Evolutionary conservation across 768 basidiomycete genomes (phyloP), one percentile per base, ranked within the genome.

Genomic region (Tricholoma matsutake): DNA sequence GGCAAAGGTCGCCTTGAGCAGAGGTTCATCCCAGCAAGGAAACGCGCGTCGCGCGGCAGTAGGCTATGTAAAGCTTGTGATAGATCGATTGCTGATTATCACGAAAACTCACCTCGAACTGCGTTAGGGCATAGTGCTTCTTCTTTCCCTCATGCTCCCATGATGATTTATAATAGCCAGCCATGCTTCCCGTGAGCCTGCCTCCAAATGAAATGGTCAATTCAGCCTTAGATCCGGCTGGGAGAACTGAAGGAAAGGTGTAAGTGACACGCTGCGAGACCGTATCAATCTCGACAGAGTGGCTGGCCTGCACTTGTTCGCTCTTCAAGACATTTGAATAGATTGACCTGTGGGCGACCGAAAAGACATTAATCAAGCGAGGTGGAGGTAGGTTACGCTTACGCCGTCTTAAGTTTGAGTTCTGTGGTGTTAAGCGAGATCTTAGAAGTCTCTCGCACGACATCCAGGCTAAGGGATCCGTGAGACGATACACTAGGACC

Each of bases 1-100:
- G 0, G 82, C 68, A 69, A 88, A 92, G 2, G 88, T 94, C 0
- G 94, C 89, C 72, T 97, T 98, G 66, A 96, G 79, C 37, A 85
- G 80, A n/a, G 96, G 96, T 69, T 97, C 95, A 70, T 97, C 96
- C 92, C 92, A 96, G 77, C 89, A 92, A 25, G 92, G 92, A 72
- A 93, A 91, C 5, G 89, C 86, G 39, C 85, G 82, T 53, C 95
- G 80, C 8, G 96, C 95, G 61, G 87, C 87, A 39, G 92, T 96
- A 37, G 95, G 87, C 88, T 96, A 64, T 14, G 39, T 28, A 43
- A 43, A 43, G 28, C 37, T 45, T 57, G 28, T 49, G 7, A 32
- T 31, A 32, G 32, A 31, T 10, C 49, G 51, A 47, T 62, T 20
- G 56, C 37, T 28, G 14, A 25, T 32, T 13, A 39, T 32, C 55